These are phyloP conservation scores for Zopfia rhizophila DNA, from an alignment of 2,329 filamentous ascomycete species.

Conservation along the genomic window DNA sequence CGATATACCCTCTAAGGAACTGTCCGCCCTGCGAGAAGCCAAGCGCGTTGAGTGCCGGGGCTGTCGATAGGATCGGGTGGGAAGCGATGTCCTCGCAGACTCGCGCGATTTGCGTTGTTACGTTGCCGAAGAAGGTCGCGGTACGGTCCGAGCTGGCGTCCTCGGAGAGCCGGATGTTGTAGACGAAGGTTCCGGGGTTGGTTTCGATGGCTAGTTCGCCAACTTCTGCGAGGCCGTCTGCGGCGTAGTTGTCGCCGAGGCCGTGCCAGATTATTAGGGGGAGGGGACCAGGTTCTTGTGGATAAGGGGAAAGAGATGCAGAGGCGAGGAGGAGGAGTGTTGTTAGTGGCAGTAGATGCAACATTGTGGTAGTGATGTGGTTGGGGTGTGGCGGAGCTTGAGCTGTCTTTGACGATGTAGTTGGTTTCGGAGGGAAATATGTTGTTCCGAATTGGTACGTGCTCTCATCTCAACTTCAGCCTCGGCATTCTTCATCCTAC, in stretches of 20 bases:
- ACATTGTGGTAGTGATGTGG: constrained; percentile 26
- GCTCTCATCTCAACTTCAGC: too few species aligned
- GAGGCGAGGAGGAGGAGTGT: constrained; percentile 32
- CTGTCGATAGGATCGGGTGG: constrained; percentile 82
- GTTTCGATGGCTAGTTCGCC: constrained; percentile 75
- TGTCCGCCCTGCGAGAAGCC: constrained; percentile 97
- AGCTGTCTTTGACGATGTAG: too few species aligned
- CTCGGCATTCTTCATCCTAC: too few species aligned
- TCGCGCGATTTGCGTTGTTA: constrained; percentile 78
- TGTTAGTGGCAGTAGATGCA: constrained; percentile 32
- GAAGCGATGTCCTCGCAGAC: constrained; percentile 82
- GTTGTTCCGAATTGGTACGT: too few species aligned
- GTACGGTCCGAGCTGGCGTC: constrained; percentile 76
- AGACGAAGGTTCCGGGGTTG: constrained; percentile 85
- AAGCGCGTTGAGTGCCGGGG: constrained; percentile 86
- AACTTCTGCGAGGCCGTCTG: constrained; percentile 77
- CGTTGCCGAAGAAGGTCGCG: constrained; percentile 90
- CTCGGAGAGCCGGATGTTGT: constrained; percentile 78
- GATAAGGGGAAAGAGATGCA: constrained; percentile 26
- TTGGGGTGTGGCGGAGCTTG: constrained; percentile 14
- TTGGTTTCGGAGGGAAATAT: too few species aligned
- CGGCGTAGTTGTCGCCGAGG: constrained; percentile 78
- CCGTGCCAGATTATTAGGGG: constrained; percentile 97
- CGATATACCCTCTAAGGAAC: constrained; percentile 90
- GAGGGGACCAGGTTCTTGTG: constrained; percentile 58